phyloP scores from a whole-genome alignment of 768 basidiomycete genomes.

The Leccinum variicolor region DNA sequence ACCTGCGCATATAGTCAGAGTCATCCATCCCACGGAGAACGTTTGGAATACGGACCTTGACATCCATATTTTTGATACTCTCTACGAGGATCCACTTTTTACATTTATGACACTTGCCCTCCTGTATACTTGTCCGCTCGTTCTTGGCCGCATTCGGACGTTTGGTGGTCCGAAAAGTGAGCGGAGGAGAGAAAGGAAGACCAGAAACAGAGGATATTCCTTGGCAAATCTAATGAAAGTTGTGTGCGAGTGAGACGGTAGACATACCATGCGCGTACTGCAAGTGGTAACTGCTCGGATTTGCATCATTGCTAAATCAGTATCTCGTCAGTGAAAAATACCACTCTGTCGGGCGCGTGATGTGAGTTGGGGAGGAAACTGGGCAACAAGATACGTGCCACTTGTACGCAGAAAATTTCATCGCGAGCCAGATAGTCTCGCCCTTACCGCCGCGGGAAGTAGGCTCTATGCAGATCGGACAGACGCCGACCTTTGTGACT shows the following conservation, averaged over 20 bases:
- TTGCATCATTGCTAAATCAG: slow-evolving; percentile 3
- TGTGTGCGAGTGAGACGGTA: neutral
- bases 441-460: slow-evolving; percentile 59
- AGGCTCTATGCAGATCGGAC: slow-evolving; percentile 71
- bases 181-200: slow-evolving; percentile 75
- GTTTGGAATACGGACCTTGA: slow-evolving; percentile 47
- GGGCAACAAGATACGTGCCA: slow-evolving; percentile 42
- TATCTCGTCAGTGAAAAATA: neutral
- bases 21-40: neutral
- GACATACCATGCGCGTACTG: slow-evolving; percentile 71
- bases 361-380: slow-evolving; percentile 1
- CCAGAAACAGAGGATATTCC: slow-evolving; percentile 70
- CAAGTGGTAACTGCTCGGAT: slow-evolving; percentile 65
- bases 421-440: slow-evolving; percentile 66
- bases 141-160: slow-evolving; percentile 52
- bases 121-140: slow-evolving; percentile 55
- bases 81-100: slow-evolving; percentile 68
- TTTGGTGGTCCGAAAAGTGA: slow-evolving; percentile 49
- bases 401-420: slow-evolving; percentile 84
- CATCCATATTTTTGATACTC: slow-evolving; percentile 69
- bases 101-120: slow-evolving; percentile 81
- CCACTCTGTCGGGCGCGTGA: slow-evolving; percentile 17
- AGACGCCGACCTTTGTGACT: slow-evolving; percentile 66
- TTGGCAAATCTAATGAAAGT: slow-evolving; percentile 24
- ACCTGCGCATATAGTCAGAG: slow-evolving; percentile 40